These are phyloP conservation scores for Aulographum hederae DNA, from an alignment of 2,329 filamentous ascomycete genomes.

Conservation along the genomic window DNA sequence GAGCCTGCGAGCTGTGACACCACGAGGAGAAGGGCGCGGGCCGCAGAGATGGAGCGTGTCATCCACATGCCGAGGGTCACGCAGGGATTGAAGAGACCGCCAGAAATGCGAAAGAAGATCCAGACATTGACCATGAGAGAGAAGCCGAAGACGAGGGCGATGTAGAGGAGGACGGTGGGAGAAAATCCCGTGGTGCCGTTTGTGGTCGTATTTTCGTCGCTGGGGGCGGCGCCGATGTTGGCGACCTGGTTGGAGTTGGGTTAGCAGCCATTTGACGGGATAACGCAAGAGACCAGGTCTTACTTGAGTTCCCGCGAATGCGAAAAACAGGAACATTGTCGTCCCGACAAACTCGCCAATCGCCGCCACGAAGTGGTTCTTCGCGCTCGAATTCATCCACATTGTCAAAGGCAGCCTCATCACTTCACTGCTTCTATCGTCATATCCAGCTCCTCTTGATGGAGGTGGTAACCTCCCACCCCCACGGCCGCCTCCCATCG, in stretches of 20 bases:
- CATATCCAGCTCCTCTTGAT: not conserved
- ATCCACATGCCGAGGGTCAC: constrained; percentile 6
- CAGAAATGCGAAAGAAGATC: constrained; percentile 26
- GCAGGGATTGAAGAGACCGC: constrained; percentile 18
- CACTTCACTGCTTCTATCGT: not conserved
- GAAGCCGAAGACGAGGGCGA: constrained; percentile 22
- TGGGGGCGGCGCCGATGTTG: not conserved
- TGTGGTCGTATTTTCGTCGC: not conserved
- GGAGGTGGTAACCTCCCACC: not conserved
- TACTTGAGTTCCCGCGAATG: constrained; percentile 20
- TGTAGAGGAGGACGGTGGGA: constrained; percentile 18
- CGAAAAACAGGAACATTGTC: constrained; percentile 26
- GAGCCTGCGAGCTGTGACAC: constrained; percentile 26
- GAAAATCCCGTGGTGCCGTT: not conserved
- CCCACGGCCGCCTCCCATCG: not conserved
- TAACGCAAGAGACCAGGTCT: too few species aligned
- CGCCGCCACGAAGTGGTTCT: constrained; percentile 22
- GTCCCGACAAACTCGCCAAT: constrained; percentile 26
- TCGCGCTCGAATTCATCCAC: not conserved
- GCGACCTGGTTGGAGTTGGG: too few species aligned
- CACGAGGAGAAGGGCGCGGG: constrained; percentile 23
- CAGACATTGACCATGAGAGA: constrained; percentile 24
- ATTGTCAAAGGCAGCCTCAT: not conserved
- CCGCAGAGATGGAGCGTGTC: constrained; percentile 19
- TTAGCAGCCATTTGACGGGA: too few species aligned